phyloP scores from a whole-genome alignment of 306 rosid genomes.

The Castanea crenata region DNA sequence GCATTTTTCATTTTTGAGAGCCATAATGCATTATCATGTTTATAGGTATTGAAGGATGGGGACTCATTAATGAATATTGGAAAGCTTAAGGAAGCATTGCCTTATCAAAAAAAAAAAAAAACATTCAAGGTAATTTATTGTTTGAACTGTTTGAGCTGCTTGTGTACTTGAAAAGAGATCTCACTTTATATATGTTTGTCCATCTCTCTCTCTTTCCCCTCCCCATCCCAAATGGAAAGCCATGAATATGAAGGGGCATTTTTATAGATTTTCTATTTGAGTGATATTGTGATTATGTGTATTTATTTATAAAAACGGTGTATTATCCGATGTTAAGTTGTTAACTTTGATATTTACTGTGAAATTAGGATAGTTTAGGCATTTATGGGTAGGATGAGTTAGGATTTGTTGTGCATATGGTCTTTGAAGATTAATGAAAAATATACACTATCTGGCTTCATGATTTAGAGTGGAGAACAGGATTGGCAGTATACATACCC shows the following conservation, averaged over 20 bases:
- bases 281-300: background rate
- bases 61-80: conserved; percentile 72
- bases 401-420: background rate
- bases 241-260: no score
- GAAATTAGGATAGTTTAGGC: background rate
- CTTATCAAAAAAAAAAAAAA: conserved; percentile 45
- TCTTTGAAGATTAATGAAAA: background rate
- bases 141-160: conserved; percentile 4
- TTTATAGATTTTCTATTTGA: background rate
- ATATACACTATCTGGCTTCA: background rate
- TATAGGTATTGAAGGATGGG: conserved; percentile 70
- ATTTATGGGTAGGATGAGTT: background rate
- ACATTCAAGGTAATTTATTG: conserved; percentile 59
- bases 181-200: no score
- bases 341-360: background rate
- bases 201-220: no score
- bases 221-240: no score
- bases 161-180: background rate
- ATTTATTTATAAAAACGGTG: background rate
- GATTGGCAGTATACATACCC: background rate
- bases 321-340: background rate
- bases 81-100: conserved; percentile 62
- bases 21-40: background rate
- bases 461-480: background rate
- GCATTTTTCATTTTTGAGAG: background rate